Base-by-base conservation (phyloP, 768 basidiomycete genomes). In the Pulveroboletus sp. region DNA sequence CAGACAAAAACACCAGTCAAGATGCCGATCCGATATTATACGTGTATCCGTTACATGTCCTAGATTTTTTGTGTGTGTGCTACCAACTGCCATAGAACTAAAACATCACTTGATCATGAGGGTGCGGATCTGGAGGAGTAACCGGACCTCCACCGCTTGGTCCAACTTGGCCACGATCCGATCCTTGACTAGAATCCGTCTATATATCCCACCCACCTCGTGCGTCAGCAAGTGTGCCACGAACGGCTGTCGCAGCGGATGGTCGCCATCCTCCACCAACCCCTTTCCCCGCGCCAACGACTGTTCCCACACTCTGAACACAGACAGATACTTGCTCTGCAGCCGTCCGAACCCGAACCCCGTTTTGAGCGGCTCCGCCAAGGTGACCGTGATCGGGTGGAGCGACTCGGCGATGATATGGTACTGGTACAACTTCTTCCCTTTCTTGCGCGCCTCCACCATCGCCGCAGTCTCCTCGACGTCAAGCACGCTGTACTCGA, bases 131-230 rank as follows among this genome's bases (percentile, higher is more conserved):
- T 61, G 45, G 18, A 55, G 5, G 24, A 57, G 8, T 49, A 60
- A 47, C 43, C 46, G 31, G 17, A 61, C 8, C 12, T 60, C 59
- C 21, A 57, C 32, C 35, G 52, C 41, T 39, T 48, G 36, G 1
- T 46, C 52, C 46, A 60, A 15, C 56, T 57, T 61, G 32, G 56
- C 59, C 37, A 61, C 59, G 11, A 61, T 55, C 15, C 56, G 59
- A 14, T 61, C 36, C 43, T 51, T 58, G 36, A 61, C 56, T 21
- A 24, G 52, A 38, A 60, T 15, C 10, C 49, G 56, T 33, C 53
- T 55, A 27, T 58, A 58, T 12, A 61, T 51, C 35, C 59, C 56
- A 10, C 59, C 52, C 0, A 56, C 50, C 24, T 50, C 32, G 21
- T 56, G 48, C 17, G 55, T 14, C 50, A 61, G 32, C 43, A 61